phyloP scores from a whole-genome alignment of 163 green algal species.

The Volvox carteri region DNA sequence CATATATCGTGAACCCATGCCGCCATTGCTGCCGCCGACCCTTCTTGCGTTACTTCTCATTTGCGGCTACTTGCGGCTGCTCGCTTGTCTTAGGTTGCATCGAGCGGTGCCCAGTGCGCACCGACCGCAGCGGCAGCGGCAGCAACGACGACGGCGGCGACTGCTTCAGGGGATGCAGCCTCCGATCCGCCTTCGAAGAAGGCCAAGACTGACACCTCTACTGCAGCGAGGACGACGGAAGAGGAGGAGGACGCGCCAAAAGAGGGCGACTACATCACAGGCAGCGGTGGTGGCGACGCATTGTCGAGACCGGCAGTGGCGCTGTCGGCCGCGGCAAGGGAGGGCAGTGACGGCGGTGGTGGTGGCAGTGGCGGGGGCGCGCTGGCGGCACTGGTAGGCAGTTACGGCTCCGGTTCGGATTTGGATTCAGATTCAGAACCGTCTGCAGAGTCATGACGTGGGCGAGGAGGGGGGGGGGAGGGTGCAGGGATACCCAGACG shows the following conservation, averaged over 20 bases:
- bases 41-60: no score
- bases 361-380: not conserved
- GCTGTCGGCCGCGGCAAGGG: not conserved
- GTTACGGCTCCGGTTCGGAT: constrained; percentile 60
- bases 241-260: not conserved
- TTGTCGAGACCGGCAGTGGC: not conserved
- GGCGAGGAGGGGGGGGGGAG: not conserved
- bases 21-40: not conserved
- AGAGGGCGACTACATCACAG: not conserved
- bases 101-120: no score
- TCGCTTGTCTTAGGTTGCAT: no score
- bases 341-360: not conserved
- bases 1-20: not conserved
- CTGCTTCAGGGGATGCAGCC: no score
- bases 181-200: not conserved
- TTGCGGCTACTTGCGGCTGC: no score
- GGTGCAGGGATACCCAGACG: not conserved
- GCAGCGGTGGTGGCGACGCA: not conserved
- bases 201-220: not conserved
- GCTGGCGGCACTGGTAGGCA: constrained; percentile 54
- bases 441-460: not conserved
- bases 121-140: not conserved
- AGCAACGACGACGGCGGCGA: not conserved
- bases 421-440: not conserved
- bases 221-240: not conserved